Evolutionary conservation across 192 early-diverging fungal species (phyloP), one percentile per base, ranked within the genome.

Genomic region (Umbelopsis isabellina): DNA sequence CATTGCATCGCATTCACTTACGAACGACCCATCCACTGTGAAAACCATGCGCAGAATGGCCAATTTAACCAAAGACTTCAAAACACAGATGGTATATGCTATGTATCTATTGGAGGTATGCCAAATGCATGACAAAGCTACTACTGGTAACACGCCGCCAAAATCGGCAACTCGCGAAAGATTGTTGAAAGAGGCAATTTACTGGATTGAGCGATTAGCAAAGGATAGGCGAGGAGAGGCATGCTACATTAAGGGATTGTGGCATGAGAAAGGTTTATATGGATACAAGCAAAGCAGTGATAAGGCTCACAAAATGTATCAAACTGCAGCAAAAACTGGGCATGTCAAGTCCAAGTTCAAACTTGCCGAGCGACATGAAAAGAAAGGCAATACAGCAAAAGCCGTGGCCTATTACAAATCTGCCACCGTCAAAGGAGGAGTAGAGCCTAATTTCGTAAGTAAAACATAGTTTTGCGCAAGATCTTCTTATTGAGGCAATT

Each of bases 1-100:
- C 20, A 72, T 78, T 61, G 76, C 71, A 3, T 78, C 76, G 11
- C 69, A 64, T 11, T 70, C 68, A 55, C 65, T 78, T 25, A 70
- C 68, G 9, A 51, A 73, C 27, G 61, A 73, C 18, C 44, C 65
- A 5, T 65, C 69, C 0, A 66, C 75, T 15, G 74, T 91, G 46
- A 86, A 87, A 65, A 90, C 85, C 70, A 93, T 92, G 72, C 89
- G 92, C 7, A 88, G 92, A 49, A 87, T 88, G 50, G 93, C 91
- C 12, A 88, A 84, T 74, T 91, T 91, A 74, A 92, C 91, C 41
- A 88, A 90, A 70, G 89, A 93, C 76, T 78, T 85, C 22, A 77
- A 86, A 23, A 86, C 88, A 47, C 92, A 94, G 83, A 58, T 92
- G 51, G 88, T 88, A 45, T 94, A 90, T 79, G 89, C 90, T 47